phyloP scores from a whole-genome alignment of 257 asterid genomes.

The Solanum megistacrolobum region DNA sequence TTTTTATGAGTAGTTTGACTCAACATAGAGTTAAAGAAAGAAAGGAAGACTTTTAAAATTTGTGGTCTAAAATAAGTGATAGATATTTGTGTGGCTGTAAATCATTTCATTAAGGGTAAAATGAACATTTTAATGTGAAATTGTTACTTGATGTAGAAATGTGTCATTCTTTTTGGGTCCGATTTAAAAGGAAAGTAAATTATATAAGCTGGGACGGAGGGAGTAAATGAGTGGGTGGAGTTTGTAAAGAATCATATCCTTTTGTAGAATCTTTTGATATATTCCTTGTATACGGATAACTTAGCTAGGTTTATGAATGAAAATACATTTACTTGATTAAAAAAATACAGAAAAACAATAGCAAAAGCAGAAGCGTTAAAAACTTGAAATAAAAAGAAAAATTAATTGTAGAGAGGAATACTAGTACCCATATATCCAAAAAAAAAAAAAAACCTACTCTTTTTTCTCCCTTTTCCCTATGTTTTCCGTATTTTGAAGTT shows the following conservation, averaged over 20 bases:
- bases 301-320: not conserved
- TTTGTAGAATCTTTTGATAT: not conserved
- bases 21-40: not conserved
- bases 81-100: not conserved
- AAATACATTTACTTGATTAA: not conserved
- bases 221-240: not conserved
- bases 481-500: not conserved
- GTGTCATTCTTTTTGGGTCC: not conserved
- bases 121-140: not conserved
- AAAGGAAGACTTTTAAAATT: not conserved
- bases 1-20: not conserved
- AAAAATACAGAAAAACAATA: not conserved
- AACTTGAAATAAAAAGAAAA: not conserved
- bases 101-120: not conserved
- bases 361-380: not conserved
- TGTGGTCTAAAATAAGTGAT: not conserved
- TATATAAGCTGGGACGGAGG: not conserved
- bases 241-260: not conserved
- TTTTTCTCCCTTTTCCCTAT: not conserved
- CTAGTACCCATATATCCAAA: not conserved
- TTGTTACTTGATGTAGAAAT: not conserved
- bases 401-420: not conserved
- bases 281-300: not conserved
- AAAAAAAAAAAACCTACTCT: not conserved
- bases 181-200: not conserved